Percentiles rank a stretch among this genome's conserved stretches.
Conservation (phyloP, 371 early-diverging fungal genomes). For the Dentiscutata heterogama region DNA sequence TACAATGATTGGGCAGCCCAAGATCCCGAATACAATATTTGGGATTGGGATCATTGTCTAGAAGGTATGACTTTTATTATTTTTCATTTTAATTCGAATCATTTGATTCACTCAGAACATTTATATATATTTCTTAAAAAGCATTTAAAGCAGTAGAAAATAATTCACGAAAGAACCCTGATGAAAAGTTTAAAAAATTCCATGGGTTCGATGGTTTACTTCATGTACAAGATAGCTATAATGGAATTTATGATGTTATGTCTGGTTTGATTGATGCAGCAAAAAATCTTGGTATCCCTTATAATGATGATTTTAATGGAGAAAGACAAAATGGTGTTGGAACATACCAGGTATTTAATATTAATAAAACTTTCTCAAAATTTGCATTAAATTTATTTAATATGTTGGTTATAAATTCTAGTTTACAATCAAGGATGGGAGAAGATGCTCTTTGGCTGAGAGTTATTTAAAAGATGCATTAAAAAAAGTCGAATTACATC, state of each 20-base stretch:
- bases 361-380: too few species aligned
- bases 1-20: neutral
- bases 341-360: neutral
- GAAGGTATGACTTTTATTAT: neutral
- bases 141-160: neutral
- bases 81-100: neutral
- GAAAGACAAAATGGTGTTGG: neutral
- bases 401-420: neutral
- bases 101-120: neutral
- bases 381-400: too few species aligned
- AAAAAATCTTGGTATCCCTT: neutral
- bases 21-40: conserved; percentile 4
- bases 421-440: neutral
- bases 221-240: neutral
- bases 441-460: neutral
- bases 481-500: neutral
- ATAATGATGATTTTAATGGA: conserved; percentile 2
- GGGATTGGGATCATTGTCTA: conserved; percentile 1
- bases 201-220: conserved; percentile 2
- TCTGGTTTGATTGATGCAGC: neutral
- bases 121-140: neutral
- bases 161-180: neutral
- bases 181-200: neutral
- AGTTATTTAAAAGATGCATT: neutral
- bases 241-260: neutral